Base-by-base conservation (phyloP, 2,329 filamentous ascomycete species). In the Fusarium sp. region DNA sequence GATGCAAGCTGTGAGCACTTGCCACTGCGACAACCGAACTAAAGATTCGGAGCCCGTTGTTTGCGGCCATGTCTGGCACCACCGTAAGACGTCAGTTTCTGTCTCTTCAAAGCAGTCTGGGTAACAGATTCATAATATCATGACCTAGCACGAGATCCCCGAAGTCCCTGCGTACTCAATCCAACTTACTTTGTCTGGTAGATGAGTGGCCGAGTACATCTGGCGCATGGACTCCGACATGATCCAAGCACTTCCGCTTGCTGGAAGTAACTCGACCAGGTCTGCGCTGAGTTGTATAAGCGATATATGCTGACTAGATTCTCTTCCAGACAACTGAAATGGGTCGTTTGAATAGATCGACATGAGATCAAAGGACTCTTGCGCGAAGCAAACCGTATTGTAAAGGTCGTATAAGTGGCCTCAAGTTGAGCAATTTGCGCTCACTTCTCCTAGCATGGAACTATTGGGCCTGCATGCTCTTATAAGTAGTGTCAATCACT, bases 181-280 rank as follows among this genome's bases (percentile, higher is more conserved):
- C 30, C 21, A 40, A 73, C 70, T 64, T 57, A 73, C 68, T 49
- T 49, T 54, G 48, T 61, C 52, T 20, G 53, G 48, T 47, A 50
- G 45, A 28, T 39, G 49, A 64, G 60, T 48, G 21, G 28, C 39
- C 51, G 66, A 40, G 52, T 51, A 49, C 42, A 63, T 30, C 36
- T 68, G 71, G 46, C 48, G 42, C 62, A 72, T 68, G 40, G 69
- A 69, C 9, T 34, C 55, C 17, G 69, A 69, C 52, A 73, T 64
- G 44, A 68, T 45, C 69, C 67, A 70, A 42, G 60, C 65, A 44
- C 69, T 73, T 32, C 52, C 59, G 28, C 59, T 59, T 44, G 71
- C 69, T 47, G 69, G 62, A 10, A 72, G 46, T 44, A 73, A 48
- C 46, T 73, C 71, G 44, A 61, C 51, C 52, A 71, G 38, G 40